Conservation (phyloP, 257 asterid species). For the Solanum pinnatisectum region DNA sequence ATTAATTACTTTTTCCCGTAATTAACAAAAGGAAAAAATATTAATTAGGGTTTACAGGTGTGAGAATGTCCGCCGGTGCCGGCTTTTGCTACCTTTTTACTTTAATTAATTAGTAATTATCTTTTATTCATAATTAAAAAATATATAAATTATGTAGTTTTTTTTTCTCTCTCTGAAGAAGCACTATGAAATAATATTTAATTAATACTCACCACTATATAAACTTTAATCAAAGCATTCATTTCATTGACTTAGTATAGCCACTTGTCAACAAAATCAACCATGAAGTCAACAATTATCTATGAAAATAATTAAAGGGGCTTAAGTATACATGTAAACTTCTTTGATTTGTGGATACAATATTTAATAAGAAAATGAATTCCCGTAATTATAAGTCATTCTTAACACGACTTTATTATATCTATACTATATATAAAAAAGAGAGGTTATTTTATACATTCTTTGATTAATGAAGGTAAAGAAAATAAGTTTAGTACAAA, state of each 20-base stretch:
- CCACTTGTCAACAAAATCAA: background rate
- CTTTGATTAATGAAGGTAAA: background rate
- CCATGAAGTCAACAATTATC: background rate
- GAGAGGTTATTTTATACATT: background rate
- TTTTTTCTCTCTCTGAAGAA: background rate
- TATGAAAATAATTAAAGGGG: background rate
- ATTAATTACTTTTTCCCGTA: background rate
- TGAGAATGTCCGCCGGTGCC: constrained; percentile 35
- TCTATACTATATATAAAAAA: background rate
- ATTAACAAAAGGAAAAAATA: constrained; percentile 4
- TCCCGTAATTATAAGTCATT: background rate
- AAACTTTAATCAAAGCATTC: background rate
- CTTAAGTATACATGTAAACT: background rate
- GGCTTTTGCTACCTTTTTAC: constrained; percentile 40
- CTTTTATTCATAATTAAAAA: background rate
- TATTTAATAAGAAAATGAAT: background rate
- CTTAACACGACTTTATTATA: background rate
- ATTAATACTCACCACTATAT: background rate
- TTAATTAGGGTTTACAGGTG: constrained; percentile 14
- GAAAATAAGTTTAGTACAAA: background rate
- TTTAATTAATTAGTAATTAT: constrained; percentile 5
- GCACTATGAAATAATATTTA: constrained; percentile 17
- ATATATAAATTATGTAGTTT: background rate
- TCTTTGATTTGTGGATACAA: background rate
- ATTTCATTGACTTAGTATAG: background rate